Percentiles rank a stretch among this genome's conserved stretches.
These are phyloP conservation scores for Crataegus laevigata DNA, from an alignment of 306 rosid species.

Conservation along the genomic window DNA sequence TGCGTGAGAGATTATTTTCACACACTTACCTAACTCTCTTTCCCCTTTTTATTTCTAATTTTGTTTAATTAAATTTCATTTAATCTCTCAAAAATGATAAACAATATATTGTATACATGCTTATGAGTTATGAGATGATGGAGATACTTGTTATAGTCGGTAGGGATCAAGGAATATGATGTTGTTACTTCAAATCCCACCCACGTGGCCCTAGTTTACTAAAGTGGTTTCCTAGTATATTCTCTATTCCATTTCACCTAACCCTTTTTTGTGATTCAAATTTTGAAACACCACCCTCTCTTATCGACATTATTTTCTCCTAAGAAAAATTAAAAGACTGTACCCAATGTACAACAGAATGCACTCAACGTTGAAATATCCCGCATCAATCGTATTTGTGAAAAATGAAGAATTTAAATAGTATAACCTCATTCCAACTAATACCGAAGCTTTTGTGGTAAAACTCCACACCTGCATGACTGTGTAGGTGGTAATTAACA, in stretches of 20 bases:
- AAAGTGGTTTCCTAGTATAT: slow-evolving; percentile 31
- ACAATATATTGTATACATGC: background rate
- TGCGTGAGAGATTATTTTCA: slow-evolving; percentile 50
- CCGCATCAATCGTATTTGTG: too few relatives aligned
- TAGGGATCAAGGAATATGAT: slow-evolving; percentile 10
- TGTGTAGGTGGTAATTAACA: too few relatives aligned
- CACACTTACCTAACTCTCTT: background rate
- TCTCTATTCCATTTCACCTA: slow-evolving; percentile 28
- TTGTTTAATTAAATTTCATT: background rate
- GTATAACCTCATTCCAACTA: too few relatives aligned
- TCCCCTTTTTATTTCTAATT: background rate
- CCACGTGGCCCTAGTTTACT: slow-evolving; percentile 51
- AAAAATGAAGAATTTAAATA: too few relatives aligned
- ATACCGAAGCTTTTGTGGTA: too few relatives aligned
- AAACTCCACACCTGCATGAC: too few relatives aligned
- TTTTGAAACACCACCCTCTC: slow-evolving; percentile 53
- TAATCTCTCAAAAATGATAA: background rate
- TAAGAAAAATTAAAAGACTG: too few relatives aligned
- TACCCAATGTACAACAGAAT: background rate
- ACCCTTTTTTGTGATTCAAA: slow-evolving; percentile 46
- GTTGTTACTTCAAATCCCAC: slow-evolving; percentile 24
- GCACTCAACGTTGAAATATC: background rate
- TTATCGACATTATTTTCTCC: background rate
- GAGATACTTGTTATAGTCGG: background rate
- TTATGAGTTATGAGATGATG: background rate